phyloP scores from a whole-genome alignment of 2,329 filamentous ascomycete genomes.

The Colletotrichum sp. region DNA sequence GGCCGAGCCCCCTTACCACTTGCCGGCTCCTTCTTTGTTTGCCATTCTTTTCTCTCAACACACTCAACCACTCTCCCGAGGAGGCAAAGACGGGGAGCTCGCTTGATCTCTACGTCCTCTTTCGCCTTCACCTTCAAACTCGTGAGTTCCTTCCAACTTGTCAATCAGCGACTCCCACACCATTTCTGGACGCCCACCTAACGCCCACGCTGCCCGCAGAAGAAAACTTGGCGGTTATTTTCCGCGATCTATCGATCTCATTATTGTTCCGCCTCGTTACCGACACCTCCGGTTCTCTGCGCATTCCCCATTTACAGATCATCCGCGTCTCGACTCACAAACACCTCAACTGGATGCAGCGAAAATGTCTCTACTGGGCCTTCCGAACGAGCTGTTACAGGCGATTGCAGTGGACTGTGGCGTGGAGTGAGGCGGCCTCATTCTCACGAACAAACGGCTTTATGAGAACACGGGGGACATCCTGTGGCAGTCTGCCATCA shows the following conservation, averaged over 20 bases:
- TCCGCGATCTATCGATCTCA: background rate
- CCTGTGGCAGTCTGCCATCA: background rate
- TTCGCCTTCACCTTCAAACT: background rate
- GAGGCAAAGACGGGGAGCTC: background rate
- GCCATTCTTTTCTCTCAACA: background rate
- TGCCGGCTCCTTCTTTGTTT: background rate
- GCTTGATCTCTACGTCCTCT: background rate
- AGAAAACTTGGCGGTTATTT: background rate
- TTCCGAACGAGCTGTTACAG: background rate
- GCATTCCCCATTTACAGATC: background rate
- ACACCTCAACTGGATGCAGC: fast-evolving
- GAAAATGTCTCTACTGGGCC: background rate
- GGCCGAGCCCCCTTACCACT: background rate
- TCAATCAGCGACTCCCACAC: background rate
- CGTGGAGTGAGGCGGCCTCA: background rate
- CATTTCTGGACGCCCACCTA: fast-evolving
- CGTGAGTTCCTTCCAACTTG: background rate
- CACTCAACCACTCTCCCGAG: background rate
- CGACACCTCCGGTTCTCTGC: background rate
- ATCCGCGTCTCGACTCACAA: background rate
- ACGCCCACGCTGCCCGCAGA: background rate
- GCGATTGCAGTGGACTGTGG: background rate
- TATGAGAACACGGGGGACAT: fast-evolving
- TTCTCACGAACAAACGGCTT: background rate
- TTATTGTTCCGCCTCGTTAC: background rate